These are phyloP conservation scores for Ensete ventricosum DNA, from an alignment of 176 grass and related monocot genomes.

Conservation along the genomic window DNA sequence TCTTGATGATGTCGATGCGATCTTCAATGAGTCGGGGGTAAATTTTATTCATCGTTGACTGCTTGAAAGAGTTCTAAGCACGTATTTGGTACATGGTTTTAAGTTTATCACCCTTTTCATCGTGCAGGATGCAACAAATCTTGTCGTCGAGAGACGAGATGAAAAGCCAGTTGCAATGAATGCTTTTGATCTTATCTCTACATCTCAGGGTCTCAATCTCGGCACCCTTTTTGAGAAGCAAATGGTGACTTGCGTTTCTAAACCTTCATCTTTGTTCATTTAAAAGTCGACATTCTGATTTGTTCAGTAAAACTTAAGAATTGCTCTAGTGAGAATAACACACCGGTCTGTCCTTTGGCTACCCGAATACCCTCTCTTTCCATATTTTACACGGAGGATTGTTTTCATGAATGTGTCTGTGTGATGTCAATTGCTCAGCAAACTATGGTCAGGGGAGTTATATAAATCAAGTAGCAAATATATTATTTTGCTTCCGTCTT, in stretches of 20 bases:
- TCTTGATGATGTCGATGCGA: conserved; percentile 64
- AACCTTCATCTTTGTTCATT: neutral
- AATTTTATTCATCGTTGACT: neutral
- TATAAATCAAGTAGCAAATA: no score
- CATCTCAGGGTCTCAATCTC: conserved; percentile 96
- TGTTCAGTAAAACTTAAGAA: neutral
- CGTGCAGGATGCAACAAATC: conserved; percentile 46
- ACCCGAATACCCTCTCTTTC: no score
- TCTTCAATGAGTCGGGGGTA: conserved; percentile 76
- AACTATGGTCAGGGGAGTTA: no score
- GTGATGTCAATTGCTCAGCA: no score
- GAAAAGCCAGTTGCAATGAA: conserved; percentile 68
- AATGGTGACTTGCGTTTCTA: conserved; percentile 32
- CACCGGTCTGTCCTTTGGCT: no score
- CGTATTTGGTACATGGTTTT: neutral
- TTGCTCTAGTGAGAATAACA: neutral
- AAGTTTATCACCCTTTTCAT: neutral
- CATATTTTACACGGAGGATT: no score
- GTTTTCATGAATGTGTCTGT: no score
- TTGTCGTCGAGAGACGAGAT: conserved; percentile 84
- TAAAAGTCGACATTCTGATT: neutral
- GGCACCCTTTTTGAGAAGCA: conserved; percentile 94
- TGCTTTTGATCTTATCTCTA: conserved; percentile 95
- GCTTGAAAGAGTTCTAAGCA: neutral
- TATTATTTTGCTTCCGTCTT: no score